These are phyloP conservation scores for Botrytis deweyae DNA, from an alignment of 2,329 filamentous ascomycete genomes.

Conservation along the genomic window DNA sequence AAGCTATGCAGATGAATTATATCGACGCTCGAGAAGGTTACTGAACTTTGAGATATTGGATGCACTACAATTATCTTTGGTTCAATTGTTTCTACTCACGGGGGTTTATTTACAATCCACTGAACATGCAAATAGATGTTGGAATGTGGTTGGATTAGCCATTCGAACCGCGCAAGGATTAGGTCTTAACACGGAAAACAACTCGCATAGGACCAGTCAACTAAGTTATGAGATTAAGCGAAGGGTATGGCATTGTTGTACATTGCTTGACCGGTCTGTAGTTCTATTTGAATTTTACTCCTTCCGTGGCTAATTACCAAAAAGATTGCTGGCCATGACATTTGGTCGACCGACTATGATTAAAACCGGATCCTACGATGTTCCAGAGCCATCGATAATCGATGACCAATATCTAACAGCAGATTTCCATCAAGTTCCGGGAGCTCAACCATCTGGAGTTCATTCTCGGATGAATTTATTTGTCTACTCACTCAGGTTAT, in stretches of 20 bases:
- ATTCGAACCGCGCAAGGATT: slow-evolving; percentile 38
- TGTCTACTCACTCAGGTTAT: slow-evolving; percentile 28
- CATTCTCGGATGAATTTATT: slow-evolving; percentile 35
- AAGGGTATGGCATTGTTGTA: slow-evolving; percentile 39
- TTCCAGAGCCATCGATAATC: slow-evolving; percentile 27
- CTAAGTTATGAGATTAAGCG: slow-evolving; percentile 37
- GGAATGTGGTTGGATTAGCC: slow-evolving; percentile 38
- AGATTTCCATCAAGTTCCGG: slow-evolving; percentile 26
- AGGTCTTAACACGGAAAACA: slow-evolving; percentile 32
- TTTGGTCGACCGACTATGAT: slow-evolving; percentile 37
- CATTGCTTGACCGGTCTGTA: slow-evolving; percentile 36
- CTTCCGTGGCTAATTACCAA: slow-evolving; percentile 23
- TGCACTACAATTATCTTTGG: slow-evolving; percentile 30
- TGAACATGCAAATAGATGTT: slow-evolving; percentile 37
- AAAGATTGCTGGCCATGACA: slow-evolving; percentile 29
- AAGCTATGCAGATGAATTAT: slow-evolving; percentile 33
- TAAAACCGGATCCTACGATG: slow-evolving; percentile 7
- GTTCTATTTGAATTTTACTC: background rate
- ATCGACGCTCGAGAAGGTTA: slow-evolving; percentile 34
- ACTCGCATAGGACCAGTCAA: slow-evolving; percentile 25
- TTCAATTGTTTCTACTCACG: slow-evolving; percentile 39
- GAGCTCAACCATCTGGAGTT: slow-evolving; percentile 27
- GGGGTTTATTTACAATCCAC: slow-evolving; percentile 38
- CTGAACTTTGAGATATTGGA: slow-evolving; percentile 37
- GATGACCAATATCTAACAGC: slow-evolving; percentile 38